Evolutionary conservation across 2,329 filamentous ascomycete genomes (phyloP).

Genomic region (Colletotrichum falcatum): DNA sequence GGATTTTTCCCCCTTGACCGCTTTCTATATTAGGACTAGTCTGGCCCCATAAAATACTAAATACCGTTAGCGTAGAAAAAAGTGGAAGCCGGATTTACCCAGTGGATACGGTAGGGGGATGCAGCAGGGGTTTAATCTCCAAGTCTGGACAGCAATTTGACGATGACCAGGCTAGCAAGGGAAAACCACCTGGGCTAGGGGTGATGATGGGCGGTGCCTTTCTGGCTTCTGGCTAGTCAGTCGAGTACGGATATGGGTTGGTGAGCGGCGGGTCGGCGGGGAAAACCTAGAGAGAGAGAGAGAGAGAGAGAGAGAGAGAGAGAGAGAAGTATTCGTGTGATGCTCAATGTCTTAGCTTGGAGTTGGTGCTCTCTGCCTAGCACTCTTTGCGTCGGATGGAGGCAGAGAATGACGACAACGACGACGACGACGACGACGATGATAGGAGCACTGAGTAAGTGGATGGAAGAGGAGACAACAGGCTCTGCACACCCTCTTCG

Average conservation of each 20-base stretch:
- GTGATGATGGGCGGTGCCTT: conserved; percentile 22
- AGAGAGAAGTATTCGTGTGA: conserved; percentile 1
- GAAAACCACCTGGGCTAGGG: conserved; percentile 17
- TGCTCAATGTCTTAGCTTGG: background rate
- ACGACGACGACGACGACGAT: no score
- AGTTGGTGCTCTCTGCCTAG: background rate
- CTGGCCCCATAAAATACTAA: no score
- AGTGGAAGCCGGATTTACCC: no score
- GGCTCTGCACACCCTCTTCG: background rate
- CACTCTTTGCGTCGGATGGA: background rate
- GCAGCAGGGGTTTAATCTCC: conserved; percentile 29
- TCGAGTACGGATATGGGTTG: background rate
- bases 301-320: background rate
- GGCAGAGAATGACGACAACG: background rate
- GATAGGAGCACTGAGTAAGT: background rate
- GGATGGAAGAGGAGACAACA: background rate
- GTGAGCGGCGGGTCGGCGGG: background rate
- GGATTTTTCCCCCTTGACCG: no score
- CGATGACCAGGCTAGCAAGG: conserved; percentile 32
- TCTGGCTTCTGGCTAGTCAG: conserved; percentile 20
- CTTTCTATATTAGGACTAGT: no score
- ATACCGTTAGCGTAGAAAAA: no score
- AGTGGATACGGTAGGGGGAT: no score
- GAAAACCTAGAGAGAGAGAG: background rate
- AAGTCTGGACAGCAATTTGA: conserved; percentile 39